phyloP scores from a whole-genome alignment of 1,284 basidiomycete genomes.

The Cutaneotrichosporon sp. region DNA sequence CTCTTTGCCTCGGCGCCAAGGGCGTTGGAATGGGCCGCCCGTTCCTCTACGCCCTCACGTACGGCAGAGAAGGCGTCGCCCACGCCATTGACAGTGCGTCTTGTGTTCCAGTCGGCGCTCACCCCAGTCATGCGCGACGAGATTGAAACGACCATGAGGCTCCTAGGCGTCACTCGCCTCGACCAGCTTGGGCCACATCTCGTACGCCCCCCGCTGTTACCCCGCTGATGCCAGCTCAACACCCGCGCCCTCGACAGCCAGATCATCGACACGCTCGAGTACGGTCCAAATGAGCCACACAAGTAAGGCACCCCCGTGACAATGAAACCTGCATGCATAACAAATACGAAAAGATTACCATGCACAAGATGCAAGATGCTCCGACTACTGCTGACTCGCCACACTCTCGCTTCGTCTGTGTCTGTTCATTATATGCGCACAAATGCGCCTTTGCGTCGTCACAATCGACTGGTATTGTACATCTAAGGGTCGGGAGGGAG shows the following conservation, averaged over 20 bases:
- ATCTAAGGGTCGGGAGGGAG: no score
- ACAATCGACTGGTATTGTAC: no score
- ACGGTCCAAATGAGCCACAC: constrained; percentile 19
- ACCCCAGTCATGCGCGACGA: constrained; percentile 5
- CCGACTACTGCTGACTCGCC: no score
- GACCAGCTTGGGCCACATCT: constrained; percentile 46
- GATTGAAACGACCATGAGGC: constrained; percentile 72
- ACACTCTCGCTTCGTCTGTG: no score
- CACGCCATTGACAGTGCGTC: constrained; percentile 49
- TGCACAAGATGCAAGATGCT: no score
- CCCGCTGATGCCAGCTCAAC: constrained; percentile 24
- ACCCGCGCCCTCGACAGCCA: constrained; percentile 30
- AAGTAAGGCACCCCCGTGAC: no score
- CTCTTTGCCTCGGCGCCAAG: constrained; percentile 55
- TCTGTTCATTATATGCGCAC: no score
- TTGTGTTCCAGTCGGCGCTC: background rate
- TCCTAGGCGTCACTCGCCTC: constrained; percentile 68
- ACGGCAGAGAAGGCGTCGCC: constrained; percentile 48
- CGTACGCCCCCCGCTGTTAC: constrained; percentile 22
- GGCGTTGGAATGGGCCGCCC: constrained; percentile 55
- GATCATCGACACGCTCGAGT: constrained; percentile 23
- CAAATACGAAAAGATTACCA: no score
- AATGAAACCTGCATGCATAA: no score
- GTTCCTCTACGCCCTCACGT: constrained; percentile 49
- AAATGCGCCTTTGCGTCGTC: no score